phyloP scores from a whole-genome alignment of 139 green algal genomes.

The Coelastrella sp. region DNA sequence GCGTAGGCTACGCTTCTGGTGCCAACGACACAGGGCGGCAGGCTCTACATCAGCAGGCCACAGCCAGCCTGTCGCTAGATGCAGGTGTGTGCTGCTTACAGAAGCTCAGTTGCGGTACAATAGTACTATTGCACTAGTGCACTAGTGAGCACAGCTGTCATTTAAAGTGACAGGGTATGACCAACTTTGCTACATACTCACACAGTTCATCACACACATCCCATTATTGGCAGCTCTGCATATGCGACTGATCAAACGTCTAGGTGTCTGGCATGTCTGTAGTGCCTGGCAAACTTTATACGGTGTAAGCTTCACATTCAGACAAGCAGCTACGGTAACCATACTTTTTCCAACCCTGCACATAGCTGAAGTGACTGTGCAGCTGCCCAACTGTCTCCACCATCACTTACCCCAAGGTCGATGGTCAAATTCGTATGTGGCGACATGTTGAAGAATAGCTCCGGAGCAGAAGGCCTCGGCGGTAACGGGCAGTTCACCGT shows the following conservation, averaged over 20 bases:
- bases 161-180: too few species aligned
- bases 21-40: too few species aligned
- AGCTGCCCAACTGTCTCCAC: neutral
- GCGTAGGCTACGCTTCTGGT: too few species aligned
- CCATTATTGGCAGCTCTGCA: neutral
- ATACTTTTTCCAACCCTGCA: neutral
- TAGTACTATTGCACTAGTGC: too few species aligned
- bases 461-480: neutral
- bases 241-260: neutral
- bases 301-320: neutral
- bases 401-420: conserved; percentile 8
- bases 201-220: too few species aligned
- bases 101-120: too few species aligned
- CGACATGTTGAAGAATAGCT: conserved; percentile 24
- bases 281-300: neutral
- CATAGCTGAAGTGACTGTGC: neutral
- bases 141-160: too few species aligned
- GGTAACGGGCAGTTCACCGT: neutral
- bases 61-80: neutral
- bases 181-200: too few species aligned
- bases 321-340: neutral
- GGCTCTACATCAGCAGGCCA: neutral
- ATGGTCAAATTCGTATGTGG: neutral
- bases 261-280: neutral
- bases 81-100: too few species aligned